Evolutionary conservation across 2,329 filamentous ascomycete species (phyloP), one percentile per base, ranked within the genome.

Genomic region (Penicillium sp.): DNA sequence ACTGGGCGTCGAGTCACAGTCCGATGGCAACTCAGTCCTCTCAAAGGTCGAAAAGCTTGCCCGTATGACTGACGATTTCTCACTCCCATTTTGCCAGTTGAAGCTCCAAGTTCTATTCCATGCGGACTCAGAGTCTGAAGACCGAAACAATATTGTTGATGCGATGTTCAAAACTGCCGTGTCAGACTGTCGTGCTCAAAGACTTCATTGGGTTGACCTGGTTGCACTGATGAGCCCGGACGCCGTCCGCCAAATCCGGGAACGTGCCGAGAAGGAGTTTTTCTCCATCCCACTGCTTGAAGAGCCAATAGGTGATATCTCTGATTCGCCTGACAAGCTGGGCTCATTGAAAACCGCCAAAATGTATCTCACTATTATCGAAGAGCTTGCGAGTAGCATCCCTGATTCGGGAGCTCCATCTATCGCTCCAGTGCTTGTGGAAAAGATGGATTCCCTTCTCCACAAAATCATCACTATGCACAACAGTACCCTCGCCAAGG

Each of bases 91-190:
- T 40, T 76, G 74, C 46, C 73, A 76, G 44, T 58, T 77, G 56
- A 76, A 77, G 55, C 64, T 78, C 11, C 73, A 75, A 51, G 60
- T 74, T n/a, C 61, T 76, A 16, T 75, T 77, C 58, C 68, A 69
- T 34, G 66, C 64, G 20, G 69, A 69, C 22, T 57, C 68, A 9
- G 61, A 63, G 18, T 59, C 63, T 8, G 62, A 68, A 7, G 65
- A 69, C 18, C 69, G 62, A 49, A 69, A 65, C 37, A 65, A 58
- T 24, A 69, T 78, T 26, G 67, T 75, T 37, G 72, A 77, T 55
- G 64, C 72, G 24, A 70, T 76, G 66, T 76, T 76, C 59, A 73
- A 72, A 51, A 70, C 70, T 24, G 72, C 73, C 18, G 70, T 76
- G 44, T 65, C 63, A 39, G 70, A 74, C 62, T 66, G 71, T 35